Evolutionary conservation across 1,139 yeast genomes (phyloP).

Genomic region (Blastobotrys apis): DNA sequence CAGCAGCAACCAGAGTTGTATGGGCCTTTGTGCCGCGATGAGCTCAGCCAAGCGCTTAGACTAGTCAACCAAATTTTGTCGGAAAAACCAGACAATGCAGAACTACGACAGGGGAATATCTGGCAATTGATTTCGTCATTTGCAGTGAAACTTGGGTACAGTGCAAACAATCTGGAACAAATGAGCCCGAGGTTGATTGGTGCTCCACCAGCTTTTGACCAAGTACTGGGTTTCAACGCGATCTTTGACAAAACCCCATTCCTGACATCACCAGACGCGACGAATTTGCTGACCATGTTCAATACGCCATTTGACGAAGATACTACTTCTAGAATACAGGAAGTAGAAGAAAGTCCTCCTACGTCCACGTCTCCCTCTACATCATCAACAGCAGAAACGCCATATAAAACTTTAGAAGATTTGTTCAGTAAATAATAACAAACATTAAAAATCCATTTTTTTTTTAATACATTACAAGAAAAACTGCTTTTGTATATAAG

Average conservation of each 20-base stretch:
- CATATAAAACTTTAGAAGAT: constrained; percentile 9
- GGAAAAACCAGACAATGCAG: constrained; percentile 10
- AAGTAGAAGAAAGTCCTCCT: not conserved
- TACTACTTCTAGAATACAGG: too few relatives aligned
- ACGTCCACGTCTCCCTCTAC: not conserved
- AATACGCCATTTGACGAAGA: not conserved
- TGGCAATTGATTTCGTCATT: constrained; percentile 23
- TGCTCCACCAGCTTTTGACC: constrained; percentile 8
- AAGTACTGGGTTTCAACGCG: constrained; percentile 4
- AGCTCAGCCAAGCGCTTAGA: constrained; percentile 20
- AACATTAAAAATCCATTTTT: constrained; percentile 1
- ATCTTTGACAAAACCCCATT: constrained; percentile 6
- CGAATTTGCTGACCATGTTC: not conserved
- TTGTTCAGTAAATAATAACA: not conserved
- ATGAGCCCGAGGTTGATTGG: constrained; percentile 3
- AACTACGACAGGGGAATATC: constrained; percentile 20
- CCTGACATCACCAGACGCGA: not conserved
- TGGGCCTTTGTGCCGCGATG: constrained; percentile 17
- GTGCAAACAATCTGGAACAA: not conserved
- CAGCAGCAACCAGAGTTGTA: constrained; percentile 18
- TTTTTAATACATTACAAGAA: constrained; percentile 7
- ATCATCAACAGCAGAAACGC: not conserved
- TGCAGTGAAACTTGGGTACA: constrained; percentile 22
- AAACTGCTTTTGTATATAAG: not conserved
- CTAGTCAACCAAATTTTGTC: constrained; percentile 18